A percentile compares a stretch with the other conserved stretches of the same genome.
Conservation (phyloP, 805 yeast species). For the Pichia ethanolica region DNA sequence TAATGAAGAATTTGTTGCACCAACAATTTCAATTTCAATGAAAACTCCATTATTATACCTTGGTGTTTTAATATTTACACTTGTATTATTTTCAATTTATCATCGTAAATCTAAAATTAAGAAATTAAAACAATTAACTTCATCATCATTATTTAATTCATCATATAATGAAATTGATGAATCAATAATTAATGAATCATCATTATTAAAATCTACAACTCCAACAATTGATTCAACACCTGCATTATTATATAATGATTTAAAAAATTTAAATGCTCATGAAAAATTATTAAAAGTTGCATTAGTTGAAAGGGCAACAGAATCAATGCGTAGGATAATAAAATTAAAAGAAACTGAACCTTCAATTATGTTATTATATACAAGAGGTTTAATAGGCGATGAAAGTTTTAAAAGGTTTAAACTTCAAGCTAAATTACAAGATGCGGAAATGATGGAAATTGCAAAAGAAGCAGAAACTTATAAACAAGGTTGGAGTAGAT, state of each 20-base stretch:
- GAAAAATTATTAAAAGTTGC: conserved; percentile 47
- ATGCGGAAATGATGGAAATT: conserved; percentile 70
- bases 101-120: conserved; percentile 37
- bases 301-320: conserved; percentile 60
- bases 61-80: conserved; percentile 55
- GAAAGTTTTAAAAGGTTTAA: conserved; percentile 75
- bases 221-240: conserved; percentile 15
- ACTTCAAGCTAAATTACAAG: conserved; percentile 70
- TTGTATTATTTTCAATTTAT: conserved; percentile 59
- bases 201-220: not conserved
- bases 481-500: conserved; percentile 63
- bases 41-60: conserved; percentile 74
- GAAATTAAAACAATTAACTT: conserved; percentile 8
- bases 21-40: conserved; percentile 37
- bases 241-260: conserved; percentile 9
- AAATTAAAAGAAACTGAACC: conserved; percentile 75
- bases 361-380: conserved; percentile 62
- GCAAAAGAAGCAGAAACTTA: conserved; percentile 65
- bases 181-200: not conserved
- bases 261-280: conserved; percentile 53
- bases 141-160: conserved; percentile 9
- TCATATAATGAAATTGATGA: conserved; percentile 1
- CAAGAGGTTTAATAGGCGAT: conserved; percentile 87
- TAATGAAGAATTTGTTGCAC: conserved; percentile 2
- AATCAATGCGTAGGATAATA: conserved; percentile 76